Evolutionary conservation across 148 eudicot genomes (phyloP).

Genomic region (Rhododendron griersonianum): DNA sequence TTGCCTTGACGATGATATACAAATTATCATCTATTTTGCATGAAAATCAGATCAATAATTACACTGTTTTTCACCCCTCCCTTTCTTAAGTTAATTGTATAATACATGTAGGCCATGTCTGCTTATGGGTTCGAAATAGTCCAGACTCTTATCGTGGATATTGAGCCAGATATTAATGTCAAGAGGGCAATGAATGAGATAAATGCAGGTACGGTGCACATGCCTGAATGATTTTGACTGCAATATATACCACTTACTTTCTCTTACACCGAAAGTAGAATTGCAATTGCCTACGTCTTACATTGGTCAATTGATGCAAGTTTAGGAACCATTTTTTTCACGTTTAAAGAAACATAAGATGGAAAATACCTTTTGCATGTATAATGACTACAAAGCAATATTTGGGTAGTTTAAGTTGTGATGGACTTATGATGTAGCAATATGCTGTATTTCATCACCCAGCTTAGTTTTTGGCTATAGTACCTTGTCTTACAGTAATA

Average conservation of each 20-base stretch:
- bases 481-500: not conserved
- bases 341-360: not conserved
- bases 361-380: not conserved
- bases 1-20: not conserved
- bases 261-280: not conserved
- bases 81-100: not conserved
- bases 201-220: constrained; percentile 35
- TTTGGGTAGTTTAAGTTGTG: not conserved
- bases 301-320: not conserved
- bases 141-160: constrained; percentile 54
- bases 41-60: not conserved
- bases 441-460: not conserved
- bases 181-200: constrained; percentile 60
- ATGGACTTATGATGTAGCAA: not conserved
- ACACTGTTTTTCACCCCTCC: not conserved
- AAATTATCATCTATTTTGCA: not conserved
- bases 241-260: not conserved
- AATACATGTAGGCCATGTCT: constrained; percentile 42
- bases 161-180: constrained; percentile 51
- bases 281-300: not conserved
- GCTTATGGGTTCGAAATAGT: constrained; percentile 54
- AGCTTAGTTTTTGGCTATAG: not conserved
- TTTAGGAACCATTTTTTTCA: not conserved
- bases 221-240: constrained; percentile 1
- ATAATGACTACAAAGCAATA: not conserved